Base-by-base conservation (phyloP, 2,329 filamentous ascomycete species). In the Botrytis cinerea region DNA sequence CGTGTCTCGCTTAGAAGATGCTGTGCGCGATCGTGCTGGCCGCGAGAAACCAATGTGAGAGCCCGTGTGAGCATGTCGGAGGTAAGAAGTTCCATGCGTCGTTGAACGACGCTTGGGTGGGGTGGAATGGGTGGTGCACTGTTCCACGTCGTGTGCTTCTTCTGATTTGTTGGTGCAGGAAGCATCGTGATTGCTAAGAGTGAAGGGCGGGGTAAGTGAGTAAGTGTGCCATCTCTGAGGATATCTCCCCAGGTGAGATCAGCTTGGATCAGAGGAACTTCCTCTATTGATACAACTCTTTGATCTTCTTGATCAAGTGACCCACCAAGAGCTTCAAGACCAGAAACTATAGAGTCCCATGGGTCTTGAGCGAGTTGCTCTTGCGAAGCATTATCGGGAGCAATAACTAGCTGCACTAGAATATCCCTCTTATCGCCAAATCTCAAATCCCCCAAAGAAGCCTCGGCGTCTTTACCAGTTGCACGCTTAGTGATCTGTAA, bases 21-120 rank as follows among this genome's bases (percentile, higher is more conserved):
- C 78, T 97, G 93, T 0, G 95, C 96, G 51, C 95, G 92, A 80
- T 99, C 96, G 81, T 98, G 93, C 83, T 98, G 95, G 48, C 93
- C 94, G 54, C 94, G 90, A 74, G 93, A 93, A 32, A 98, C 95
- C 32, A 99, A 88, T 0, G 94, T 97, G 75, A 99, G 85, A 22
- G 96, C 95, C 74, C 96, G 88, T 12, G 94, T 97, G 76, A 99
- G 88, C 96, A 99, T 99, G 81, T 99, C 96, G 1, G 95, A 98
- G 3, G 96, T 98, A 71, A 99, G 88, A 45, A 99, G 86, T 83
- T 99, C 96, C 96, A 99, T 99, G 63, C 96, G 92, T 59, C 96
- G 90, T 83, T 99, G 96, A 10, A 99, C 95, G 74, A 99, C 94
- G 75, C 92, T 93, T 7, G 96, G 95, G 81, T 98, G 96, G 63